These are phyloP conservation scores for Polytrichum formosum DNA, from an alignment of 225 moss, liverwort and hornwort species.

Conservation along the genomic window DNA sequence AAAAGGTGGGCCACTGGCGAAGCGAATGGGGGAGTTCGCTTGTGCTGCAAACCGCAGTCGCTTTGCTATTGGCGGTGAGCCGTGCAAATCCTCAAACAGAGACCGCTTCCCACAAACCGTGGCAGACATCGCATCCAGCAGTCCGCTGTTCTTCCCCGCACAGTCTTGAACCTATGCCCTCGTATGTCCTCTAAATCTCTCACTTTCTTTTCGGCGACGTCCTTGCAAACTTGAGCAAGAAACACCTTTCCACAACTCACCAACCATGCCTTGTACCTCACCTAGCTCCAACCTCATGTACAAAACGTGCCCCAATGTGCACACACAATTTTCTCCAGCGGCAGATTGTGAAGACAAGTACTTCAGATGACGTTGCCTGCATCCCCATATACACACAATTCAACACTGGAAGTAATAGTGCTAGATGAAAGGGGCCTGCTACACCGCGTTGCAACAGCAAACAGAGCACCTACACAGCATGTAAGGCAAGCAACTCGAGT, in stretches of 20 bases:
- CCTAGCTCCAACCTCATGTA: not conserved
- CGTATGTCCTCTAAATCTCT: not conserved
- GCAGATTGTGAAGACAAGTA: too few relatives aligned
- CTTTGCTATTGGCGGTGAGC: constrained; percentile 91
- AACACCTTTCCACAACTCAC: constrained; percentile 14
- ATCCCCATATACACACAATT: too few relatives aligned
- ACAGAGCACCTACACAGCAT: too few relatives aligned
- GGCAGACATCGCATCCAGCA: constrained; percentile 98
- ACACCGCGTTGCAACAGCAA: too few relatives aligned
- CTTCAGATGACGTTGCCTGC: too few relatives aligned
- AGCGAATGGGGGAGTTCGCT: constrained; percentile 77
- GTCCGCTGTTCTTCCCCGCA: constrained; percentile 40
- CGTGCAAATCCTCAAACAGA: constrained; percentile 95
- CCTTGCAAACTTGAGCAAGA: constrained; percentile 3
- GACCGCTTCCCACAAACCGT: constrained; percentile 99
- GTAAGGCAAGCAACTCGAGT: too few relatives aligned
- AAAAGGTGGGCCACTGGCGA: constrained; percentile 55
- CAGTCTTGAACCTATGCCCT: constrained; percentile 35
- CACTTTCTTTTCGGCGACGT: constrained; percentile 14
- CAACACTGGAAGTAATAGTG: too few relatives aligned
- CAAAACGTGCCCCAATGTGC: too few relatives aligned
- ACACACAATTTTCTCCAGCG: too few relatives aligned
- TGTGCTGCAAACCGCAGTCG: constrained; percentile 70
- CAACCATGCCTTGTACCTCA: constrained; percentile 25
- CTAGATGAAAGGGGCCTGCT: too few relatives aligned